Evolutionary conservation across 2,329 filamentous ascomycete genomes (phyloP), one percentile per base, ranked within the genome.

Genomic region (Phaeosphaeria sp.): DNA sequence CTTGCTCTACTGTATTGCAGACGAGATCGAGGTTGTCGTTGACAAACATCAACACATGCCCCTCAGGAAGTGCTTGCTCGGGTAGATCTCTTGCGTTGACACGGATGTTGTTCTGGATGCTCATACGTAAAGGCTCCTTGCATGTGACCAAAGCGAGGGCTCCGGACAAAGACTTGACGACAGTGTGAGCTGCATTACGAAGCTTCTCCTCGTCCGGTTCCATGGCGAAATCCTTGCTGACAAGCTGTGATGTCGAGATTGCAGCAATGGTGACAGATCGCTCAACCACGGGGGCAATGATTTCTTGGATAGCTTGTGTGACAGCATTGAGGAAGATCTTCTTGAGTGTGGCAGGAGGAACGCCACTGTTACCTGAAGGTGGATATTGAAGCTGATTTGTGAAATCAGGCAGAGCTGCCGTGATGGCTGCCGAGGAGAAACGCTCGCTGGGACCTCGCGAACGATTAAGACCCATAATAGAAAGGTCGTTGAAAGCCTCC

Each of bases 51-150:
- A 98, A 87, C 60, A 99, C 95, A 30, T 95, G 91, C 6, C 95
- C 95, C 79, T 99, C 95, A 0, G 95, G 92, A 60, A 99, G 85
- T 17, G 91, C 91, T 67, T 89, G 87, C 52, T 87, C 84, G 1
- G 84, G 84, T 42, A 86, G 80, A 50, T 86, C 85, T 56, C 85
- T 82, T 52, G 92, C 90, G 53, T 92, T 88, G 39, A 96, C 85
- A n/a, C 95, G 90, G 76, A 99, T 93, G 73, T 98, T 96, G 78
- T 98, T 99, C 53, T 91, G 96, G 78, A 99, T 96, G 79, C 96
- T 98, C 77, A 96, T 95, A 59, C 95, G 89, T 17, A 99, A 83
- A 17, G 95, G 95, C 76, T 99, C 95, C 78, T 98, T 99, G 74
- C 93, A 98, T 3, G 95, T 99, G n/a, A 99, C 95, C 30, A 97